A percentile compares a stretch with the other conserved stretches of the same genome.
phyloP scores from a whole-genome alignment of 148 eudicot species.

The Limonium bicolor region DNA sequence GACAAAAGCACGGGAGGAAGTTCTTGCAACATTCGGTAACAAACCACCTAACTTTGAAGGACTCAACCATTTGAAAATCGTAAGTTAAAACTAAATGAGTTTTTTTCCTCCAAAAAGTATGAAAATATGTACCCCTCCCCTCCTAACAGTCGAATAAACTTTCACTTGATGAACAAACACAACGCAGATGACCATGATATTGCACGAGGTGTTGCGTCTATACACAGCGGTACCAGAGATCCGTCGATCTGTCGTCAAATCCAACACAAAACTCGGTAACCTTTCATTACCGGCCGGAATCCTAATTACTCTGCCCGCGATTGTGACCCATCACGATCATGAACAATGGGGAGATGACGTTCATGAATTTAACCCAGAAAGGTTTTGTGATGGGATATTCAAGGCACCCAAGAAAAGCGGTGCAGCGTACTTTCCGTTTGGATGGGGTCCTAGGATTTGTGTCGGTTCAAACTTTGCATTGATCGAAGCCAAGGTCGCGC shows the following conservation, averaged over 20 bases:
- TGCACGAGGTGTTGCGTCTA: slow-evolving; percentile 4
- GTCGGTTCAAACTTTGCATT: slow-evolving; percentile 6
- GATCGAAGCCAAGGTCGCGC: slow-evolving; percentile 3
- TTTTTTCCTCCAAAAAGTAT: too few species aligned
- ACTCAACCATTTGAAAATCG: slow-evolving; percentile 1
- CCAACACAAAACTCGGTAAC: slow-evolving; percentile 3
- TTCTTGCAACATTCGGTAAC: background rate
- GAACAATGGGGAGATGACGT: slow-evolving; percentile 8
- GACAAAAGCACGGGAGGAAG: slow-evolving; percentile 9
- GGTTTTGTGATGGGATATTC: slow-evolving; percentile 5
- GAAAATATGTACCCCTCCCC: too few species aligned
- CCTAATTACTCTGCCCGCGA: background rate
- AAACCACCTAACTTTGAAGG: background rate
- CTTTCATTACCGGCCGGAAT: background rate
- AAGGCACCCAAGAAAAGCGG: slow-evolving; percentile 4
- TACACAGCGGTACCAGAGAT: background rate
- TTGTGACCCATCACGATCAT: background rate
- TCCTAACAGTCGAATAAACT: too few species aligned
- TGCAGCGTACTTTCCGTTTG: slow-evolving; percentile 1
- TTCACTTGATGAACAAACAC: too few species aligned
- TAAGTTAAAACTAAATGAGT: too few species aligned
- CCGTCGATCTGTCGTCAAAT: background rate
- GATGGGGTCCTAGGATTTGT: slow-evolving; percentile 7
- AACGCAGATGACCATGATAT: slow-evolving; percentile 7
- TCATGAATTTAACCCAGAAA: slow-evolving; percentile 8